Evolutionary conservation across 768 basidiomycete genomes (phyloP).

Genomic region (Clitopilus hobsonii): DNA sequence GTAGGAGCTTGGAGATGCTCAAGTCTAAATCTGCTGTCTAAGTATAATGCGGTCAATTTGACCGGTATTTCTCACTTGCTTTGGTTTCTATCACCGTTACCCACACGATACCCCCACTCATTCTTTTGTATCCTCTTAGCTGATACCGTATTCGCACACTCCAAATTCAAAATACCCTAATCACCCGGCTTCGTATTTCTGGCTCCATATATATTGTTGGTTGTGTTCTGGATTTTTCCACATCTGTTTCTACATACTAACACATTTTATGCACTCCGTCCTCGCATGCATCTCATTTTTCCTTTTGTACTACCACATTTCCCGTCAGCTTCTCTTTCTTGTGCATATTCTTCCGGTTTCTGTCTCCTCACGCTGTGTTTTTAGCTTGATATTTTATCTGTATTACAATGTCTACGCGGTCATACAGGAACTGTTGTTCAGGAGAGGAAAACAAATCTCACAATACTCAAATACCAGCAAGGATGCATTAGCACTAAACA

Average conservation of each 20-base stretch:
- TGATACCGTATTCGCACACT: not conserved
- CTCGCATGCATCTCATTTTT: not conserved
- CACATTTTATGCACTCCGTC: not conserved
- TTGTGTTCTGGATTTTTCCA: not conserved
- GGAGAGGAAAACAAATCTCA: too few relatives aligned
- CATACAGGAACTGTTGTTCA: not conserved
- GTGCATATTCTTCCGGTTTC: not conserved
- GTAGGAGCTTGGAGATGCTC: not conserved
- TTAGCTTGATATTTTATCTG: not conserved
- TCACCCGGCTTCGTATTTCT: slow-evolving; percentile 2
- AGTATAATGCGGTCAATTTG: too few relatives aligned
- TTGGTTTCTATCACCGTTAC: slow-evolving; percentile 1
- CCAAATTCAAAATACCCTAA: not conserved
- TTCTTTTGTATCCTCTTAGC: not conserved
- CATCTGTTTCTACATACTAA: slow-evolving; percentile 1
- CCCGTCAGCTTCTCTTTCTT: not conserved
- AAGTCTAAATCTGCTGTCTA: not conserved
- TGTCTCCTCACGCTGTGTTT: not conserved
- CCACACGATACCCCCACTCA: not conserved
- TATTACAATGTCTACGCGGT: not conserved
- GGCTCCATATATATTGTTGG: slow-evolving; percentile 1
- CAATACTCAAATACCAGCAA: too few relatives aligned
- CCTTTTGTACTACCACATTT: not conserved
- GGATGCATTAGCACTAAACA: too few relatives aligned
- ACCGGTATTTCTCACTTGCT: not conserved